Evolutionary conservation across 129 eudicot species (phyloP).

Genomic region (Heracleum sosnowskyi): DNA sequence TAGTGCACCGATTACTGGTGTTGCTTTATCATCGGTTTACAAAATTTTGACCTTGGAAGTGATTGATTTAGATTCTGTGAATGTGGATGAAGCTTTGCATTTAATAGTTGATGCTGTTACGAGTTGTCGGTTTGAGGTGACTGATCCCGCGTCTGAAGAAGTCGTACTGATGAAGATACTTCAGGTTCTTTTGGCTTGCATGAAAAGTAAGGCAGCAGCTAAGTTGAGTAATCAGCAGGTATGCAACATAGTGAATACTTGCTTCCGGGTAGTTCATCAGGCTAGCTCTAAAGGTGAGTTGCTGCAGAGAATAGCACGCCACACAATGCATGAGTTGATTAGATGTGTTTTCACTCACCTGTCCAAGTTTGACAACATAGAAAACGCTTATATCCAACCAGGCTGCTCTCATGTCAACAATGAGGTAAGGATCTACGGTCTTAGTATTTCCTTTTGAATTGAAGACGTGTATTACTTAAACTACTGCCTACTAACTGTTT

Average conservation of each 20-base stretch:
- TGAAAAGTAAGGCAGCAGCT: slow-evolving; percentile 76
- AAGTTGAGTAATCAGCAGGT: slow-evolving; percentile 88
- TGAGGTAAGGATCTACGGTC: slow-evolving; percentile 18
- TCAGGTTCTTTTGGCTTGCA: slow-evolving; percentile 85
- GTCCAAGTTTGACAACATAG: slow-evolving; percentile 50
- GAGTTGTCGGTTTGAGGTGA: slow-evolving; percentile 89
- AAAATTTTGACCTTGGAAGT: slow-evolving; percentile 74
- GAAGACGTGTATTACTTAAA: neutral
- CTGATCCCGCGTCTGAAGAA: slow-evolving; percentile 95
- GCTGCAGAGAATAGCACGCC: slow-evolving; percentile 78
- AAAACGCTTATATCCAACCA: slow-evolving; percentile 32
- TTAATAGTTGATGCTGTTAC: slow-evolving; percentile 84
- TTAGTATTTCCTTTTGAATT: neutral
- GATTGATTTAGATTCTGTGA: slow-evolving; percentile 54
- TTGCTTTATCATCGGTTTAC: slow-evolving; percentile 80
- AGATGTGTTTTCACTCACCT: slow-evolving; percentile 78
- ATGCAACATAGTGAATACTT: slow-evolving; percentile 82
- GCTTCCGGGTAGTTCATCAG: slow-evolving; percentile 85
- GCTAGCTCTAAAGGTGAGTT: slow-evolving; percentile 76
- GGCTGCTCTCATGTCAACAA: slow-evolving; percentile 20
- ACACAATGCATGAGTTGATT: slow-evolving; percentile 81
- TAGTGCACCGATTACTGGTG: slow-evolving; percentile 83
- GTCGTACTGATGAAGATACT: slow-evolving; percentile 85
- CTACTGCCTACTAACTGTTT: neutral
- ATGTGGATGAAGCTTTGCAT: slow-evolving; percentile 70